Base-by-base conservation (phyloP, 2,329 filamentous ascomycete species). In the Tympanopsis confertula region DNA sequence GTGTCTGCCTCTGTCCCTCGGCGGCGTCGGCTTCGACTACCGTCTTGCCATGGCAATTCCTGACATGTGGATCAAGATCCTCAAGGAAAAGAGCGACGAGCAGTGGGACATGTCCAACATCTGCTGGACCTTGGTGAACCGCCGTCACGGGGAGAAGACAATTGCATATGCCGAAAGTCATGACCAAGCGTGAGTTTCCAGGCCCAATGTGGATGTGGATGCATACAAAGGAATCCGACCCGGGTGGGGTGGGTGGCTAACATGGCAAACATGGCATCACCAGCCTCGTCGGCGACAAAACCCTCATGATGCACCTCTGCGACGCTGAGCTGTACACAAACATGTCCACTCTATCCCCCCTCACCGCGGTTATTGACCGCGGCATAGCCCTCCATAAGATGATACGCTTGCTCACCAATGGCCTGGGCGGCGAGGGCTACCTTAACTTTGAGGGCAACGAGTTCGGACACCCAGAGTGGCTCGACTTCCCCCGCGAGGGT, bases 391-490 rank as follows among this genome's bases (percentile, higher is more conserved):
- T 98, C 26, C 91, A 98, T 71, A 98, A 98, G 68, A 82, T 98
- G 82, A 95, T 98, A 51, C 83, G 91, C 13, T 75, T 98, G 13
- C 66, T 98, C 45, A 96, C 91, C 1, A 89, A 98, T 55, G 75
- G 71, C 30, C 74, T 98, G 13, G 91, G 91, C 41, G 91, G 91
- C 39, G 91, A 98, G 61, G 91, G 89, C 28, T 98, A 94, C 54
- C 82, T 98, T 38, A 98, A 96, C 65, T 98, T 98, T 50, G 88
- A 95, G 63, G 91, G 91, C 43, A 98, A 98, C 59, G 91, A 98
- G 60, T 98, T 98, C 53, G 91, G 91, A 1, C 91, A 98, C 55
- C 91, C 91, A 0, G 91, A 98, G 61, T 98, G 91, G 91, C 82
- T 98, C 28, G 91, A 98, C 58, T 98, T 98, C 61, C 91, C 91